Conservation (phyloP, 208 protist genomes). For the Borovskyia barvae region DNA sequence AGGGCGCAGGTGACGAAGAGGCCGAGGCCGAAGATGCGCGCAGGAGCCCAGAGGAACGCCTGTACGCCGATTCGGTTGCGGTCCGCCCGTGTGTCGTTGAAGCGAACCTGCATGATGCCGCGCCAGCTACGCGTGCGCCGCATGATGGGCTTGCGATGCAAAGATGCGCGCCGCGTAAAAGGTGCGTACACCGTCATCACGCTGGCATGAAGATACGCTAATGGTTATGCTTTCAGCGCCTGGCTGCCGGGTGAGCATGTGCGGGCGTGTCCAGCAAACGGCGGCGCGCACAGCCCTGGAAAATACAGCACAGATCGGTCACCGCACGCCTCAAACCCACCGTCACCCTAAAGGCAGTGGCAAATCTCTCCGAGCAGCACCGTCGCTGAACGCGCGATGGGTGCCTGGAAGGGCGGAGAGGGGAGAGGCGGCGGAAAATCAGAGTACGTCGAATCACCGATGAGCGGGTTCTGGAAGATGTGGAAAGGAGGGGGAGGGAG, state of each 20-base stretch:
- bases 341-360: too few relatives aligned
- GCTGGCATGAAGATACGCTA: not conserved
- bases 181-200: not conserved
- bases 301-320: too few relatives aligned
- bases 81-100: constrained; percentile 76
- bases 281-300: too few relatives aligned
- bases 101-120: constrained; percentile 89
- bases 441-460: too few relatives aligned
- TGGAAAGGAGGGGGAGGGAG: not conserved
- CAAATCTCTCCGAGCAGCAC: too few relatives aligned
- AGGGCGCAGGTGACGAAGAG: constrained; percentile 34
- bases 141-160: constrained; percentile 58
- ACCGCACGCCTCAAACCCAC: too few relatives aligned
- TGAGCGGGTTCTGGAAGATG: not conserved
- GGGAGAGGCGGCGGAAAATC: too few relatives aligned
- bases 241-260: too few relatives aligned
- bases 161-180: constrained; percentile 22
- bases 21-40: constrained; percentile 73
- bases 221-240: too few relatives aligned
- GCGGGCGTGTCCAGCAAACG: too few relatives aligned
- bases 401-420: too few relatives aligned
- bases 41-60: constrained; percentile 69
- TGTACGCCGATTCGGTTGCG: constrained; percentile 55
- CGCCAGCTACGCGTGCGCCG: constrained; percentile 87
- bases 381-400: too few relatives aligned